Base-by-base conservation (phyloP, 2,329 filamentous ascomycete species). In the Fusarium graminum region DNA sequence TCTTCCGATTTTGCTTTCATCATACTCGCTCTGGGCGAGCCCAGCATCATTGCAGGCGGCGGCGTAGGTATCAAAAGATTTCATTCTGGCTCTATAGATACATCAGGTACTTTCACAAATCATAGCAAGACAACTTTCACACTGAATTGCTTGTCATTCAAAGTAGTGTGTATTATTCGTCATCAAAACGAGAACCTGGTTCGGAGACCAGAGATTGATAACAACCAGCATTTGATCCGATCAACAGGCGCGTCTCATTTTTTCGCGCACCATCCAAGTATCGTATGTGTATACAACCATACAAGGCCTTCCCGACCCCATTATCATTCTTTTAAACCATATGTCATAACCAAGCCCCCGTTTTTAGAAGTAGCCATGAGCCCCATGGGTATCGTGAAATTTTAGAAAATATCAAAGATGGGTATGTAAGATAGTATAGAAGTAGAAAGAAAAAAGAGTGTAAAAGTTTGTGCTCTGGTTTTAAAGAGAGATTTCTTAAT, bases 381-480 rank as follows among this genome's bases (percentile, higher is more conserved):
- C 58, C 59, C 71, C 65, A 52, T 66, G 73, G 68, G 70, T 74
- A 74, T 74, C 71, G 67, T 69, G 63, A 60, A 49, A 52, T 49
- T 49, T 39, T 52, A 52, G 44, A 68, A 63, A 43, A 56, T 41
- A 54, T 54, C 47, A 61, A 68, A 67, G 38, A 59, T 56, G 46
- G 41, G 51, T 52, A 70, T 51, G 49, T 55, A 49, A 68, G 28
- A 53, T 57, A 56, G 32, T 51, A 58, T 26, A 56, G 30, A 39
- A 42, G 16, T 19, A 40, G 19, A 39, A 52, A 45, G 43, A 34
- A 64, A 50, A 65, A 63, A 26, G 50, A 59, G 54, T 36, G 45
- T 61, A 34, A 36, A 22, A 22, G 22, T 32, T 22, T 52, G 29
- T 19, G 8, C 8, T 46, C 50, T 52, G 26, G 13, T 38, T 10